phyloP scores from a whole-genome alignment of 2,329 filamentous ascomycete genomes.

The Diaporthe citrichinensis region DNA sequence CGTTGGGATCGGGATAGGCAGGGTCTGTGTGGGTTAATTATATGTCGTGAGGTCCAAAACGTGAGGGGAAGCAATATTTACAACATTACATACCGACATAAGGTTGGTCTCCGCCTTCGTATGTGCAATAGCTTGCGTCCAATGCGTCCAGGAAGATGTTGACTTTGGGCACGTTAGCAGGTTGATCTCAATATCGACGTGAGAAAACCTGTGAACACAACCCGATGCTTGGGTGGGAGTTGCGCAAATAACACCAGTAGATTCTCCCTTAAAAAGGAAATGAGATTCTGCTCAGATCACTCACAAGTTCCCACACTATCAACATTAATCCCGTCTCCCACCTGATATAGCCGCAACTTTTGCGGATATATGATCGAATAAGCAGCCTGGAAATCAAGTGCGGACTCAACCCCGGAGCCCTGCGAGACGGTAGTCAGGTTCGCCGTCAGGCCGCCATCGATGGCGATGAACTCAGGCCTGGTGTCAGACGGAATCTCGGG shows the following conservation, averaged over 20 bases:
- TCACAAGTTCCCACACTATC: constrained; percentile 38
- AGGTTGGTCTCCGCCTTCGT: constrained; percentile 61
- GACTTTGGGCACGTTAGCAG: too few species aligned
- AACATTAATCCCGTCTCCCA: constrained; percentile 58
- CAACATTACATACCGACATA: constrained; percentile 54
- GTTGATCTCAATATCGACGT: too few species aligned
- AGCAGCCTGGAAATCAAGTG: constrained; percentile 54
- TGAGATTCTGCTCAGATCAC: too few species aligned
- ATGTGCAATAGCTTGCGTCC: constrained; percentile 65
- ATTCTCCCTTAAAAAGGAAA: too few species aligned
- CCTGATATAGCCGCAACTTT: constrained; percentile 55
- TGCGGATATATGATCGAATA: constrained; percentile 58
- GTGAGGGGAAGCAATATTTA: too few species aligned
- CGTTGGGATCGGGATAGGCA: constrained; percentile 60
- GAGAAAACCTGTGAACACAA: too few species aligned
- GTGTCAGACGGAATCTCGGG: constrained; percentile 38
- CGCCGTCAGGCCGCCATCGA: constrained; percentile 38
- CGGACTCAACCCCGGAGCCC: constrained; percentile 50
- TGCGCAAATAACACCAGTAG: too few species aligned
- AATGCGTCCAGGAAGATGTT: constrained; percentile 62
- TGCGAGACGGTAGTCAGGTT: constrained; percentile 39
- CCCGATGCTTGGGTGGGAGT: too few species aligned
- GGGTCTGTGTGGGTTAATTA: too few species aligned
- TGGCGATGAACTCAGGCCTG: constrained; percentile 36
- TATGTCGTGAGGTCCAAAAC: too few species aligned